Evolutionary conservation across 306 rosid genomes (phyloP), one percentile per base, ranked within the genome.

Genomic region (Hippophae gyantsensis): DNA sequence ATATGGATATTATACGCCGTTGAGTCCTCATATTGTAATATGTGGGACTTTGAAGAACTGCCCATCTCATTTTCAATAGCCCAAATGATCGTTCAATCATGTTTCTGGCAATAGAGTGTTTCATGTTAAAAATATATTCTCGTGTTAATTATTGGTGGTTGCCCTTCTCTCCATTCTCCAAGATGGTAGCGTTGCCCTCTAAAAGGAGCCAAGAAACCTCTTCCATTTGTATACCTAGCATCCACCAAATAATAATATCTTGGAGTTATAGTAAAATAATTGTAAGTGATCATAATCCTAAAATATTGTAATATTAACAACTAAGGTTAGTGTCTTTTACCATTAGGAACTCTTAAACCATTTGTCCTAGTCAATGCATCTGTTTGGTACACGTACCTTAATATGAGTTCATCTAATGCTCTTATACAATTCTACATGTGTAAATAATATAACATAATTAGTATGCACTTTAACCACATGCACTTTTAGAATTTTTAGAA

Each of bases 391-490:
- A 12, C 12, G 23, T 27, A 53, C 60, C 23, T 6, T 53, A 13
- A 54, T 43, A 18, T 63, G 14, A 1, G 69, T 65, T 32, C 45
- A 65, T 65, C 62, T 26, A 65, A 13, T 27, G 55, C 62, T n/a
- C 62, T 38, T 65, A 65, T 44, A 18, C 44, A 64, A 45, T 64
- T 64, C 32, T 64, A 46, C 38, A 27, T 2, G 38, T 27, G 38
- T 27, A 27, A 27, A 27, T 3, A 27, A 27, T 27, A 3, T 27
- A 27, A 27, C 3, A 27, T 27, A 27, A 27, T 27, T 27, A 27
- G 38, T 27, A 3, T 27, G 0, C 4, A 27, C 38, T 27, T 27
- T 27, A 27, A 27, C 38, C 38, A 27, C 38, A 27, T 27, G 38
- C 4, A 27, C 4, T 27, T 27, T 27, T 27, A 27, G 2, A 27